Percentiles rank a stretch among this genome's conserved stretches.
These are phyloP conservation scores for Hanseniaspora lindneri DNA, from an alignment of 805 yeast species.

Conservation along the genomic window DNA sequence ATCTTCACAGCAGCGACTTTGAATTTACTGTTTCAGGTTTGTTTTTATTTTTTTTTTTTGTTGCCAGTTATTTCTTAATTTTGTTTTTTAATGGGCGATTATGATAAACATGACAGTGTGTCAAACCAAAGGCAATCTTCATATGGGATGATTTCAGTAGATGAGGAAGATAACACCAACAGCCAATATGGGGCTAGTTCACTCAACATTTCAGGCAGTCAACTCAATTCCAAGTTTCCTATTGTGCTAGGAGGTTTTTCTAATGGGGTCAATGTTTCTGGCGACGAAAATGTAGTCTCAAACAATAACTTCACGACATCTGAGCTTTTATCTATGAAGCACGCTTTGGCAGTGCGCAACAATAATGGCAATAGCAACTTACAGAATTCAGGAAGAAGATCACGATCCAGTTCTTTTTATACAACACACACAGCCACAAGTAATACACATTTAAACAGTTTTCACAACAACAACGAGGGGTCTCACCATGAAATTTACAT, in stretches of 20 bases:
- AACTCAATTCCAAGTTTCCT: too few relatives aligned
- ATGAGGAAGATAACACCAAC: too few relatives aligned
- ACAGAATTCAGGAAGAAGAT: slow-evolving; percentile 4
- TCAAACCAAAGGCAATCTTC: too few relatives aligned
- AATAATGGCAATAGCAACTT: not conserved
- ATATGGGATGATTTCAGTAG: too few relatives aligned
- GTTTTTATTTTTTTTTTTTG: too few relatives aligned
- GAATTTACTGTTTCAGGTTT: not conserved
- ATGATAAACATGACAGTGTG: too few relatives aligned
- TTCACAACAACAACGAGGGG: slow-evolving; percentile 10
- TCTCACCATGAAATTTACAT: slow-evolving; percentile 13
- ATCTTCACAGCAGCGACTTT: too few relatives aligned
- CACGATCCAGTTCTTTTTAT: slow-evolving; percentile 14
- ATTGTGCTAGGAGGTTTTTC: too few relatives aligned
- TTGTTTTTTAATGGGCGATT: too few relatives aligned
- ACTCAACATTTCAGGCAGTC: too few relatives aligned
- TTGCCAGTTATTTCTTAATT: too few relatives aligned
- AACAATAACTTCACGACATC: slow-evolving; percentile 10
- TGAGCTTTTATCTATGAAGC: slow-evolving; percentile 8
- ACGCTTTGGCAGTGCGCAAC: slow-evolving; percentile 11
- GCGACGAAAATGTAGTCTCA: not conserved
- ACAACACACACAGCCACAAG: slow-evolving; percentile 2
- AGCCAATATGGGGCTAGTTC: too few relatives aligned
- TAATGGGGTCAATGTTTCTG: not conserved
- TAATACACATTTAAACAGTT: slow-evolving; percentile 25